Conservation (phyloP, 164 flowering plant genomes). For the Chimonanthus salicifolius region DNA sequence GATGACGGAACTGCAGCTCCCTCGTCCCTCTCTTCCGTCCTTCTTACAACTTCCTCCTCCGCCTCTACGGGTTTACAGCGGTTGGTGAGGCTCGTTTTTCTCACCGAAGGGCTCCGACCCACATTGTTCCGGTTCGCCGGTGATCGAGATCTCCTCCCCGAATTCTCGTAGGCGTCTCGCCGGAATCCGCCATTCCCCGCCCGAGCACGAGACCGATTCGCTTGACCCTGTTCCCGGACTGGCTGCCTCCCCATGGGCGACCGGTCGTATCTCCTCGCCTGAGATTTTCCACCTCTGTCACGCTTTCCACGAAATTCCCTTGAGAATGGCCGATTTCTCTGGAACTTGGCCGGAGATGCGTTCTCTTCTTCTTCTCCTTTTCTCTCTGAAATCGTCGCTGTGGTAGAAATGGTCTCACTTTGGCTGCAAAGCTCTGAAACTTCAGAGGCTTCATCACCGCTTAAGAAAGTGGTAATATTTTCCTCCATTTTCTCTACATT, state of each 20-base stretch:
- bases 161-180: conserved; percentile 19
- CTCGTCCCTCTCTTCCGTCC: not conserved
- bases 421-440: conserved; percentile 42
- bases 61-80: conserved; percentile 11
- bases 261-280: conserved; percentile 18
- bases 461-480: not conserved
- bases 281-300: conserved; percentile 1
- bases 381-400: conserved; percentile 21
- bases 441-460: conserved; percentile 20
- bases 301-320: not conserved
- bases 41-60: not conserved
- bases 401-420: conserved; percentile 38
- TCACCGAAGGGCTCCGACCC: conserved; percentile 16
- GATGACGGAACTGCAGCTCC: conserved; percentile 2
- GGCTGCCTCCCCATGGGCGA: conserved; percentile 18
- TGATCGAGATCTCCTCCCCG: conserved; percentile 40
- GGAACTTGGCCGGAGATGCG: conserved; percentile 8
- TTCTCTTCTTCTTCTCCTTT: conserved; percentile 22
- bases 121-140: conserved; percentile 18
- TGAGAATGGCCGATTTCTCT: not conserved
- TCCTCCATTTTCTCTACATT: not conserved
- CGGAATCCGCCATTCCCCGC: conserved; percentile 7
- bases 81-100: conserved; percentile 25
- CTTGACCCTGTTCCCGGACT: conserved; percentile 15
- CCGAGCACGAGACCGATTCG: not conserved